A percentile compares a stretch with the other conserved stretches of the same genome.
Conservation (phyloP, 768 basidiomycete genomes). For the Kondoa malvinella region DNA sequence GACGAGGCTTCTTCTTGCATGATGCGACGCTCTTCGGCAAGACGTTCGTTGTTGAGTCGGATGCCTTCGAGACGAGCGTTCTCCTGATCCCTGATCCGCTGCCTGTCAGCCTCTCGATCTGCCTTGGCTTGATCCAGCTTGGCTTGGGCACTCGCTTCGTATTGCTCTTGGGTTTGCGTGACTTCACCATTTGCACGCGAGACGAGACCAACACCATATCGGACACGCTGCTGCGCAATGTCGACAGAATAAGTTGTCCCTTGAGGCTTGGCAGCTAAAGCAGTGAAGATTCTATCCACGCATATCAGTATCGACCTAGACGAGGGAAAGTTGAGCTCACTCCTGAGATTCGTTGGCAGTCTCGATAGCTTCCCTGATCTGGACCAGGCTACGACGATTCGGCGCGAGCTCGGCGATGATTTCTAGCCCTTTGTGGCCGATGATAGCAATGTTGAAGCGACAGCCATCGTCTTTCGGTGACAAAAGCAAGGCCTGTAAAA, state of each 20-base stretch:
- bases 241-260: conserved; percentile 68
- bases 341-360: conserved; percentile 74
- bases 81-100: conserved; percentile 44
- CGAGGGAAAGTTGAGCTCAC: conserved; percentile 36
- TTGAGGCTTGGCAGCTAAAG: conserved; percentile 52
- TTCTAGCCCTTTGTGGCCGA: conserved; percentile 89
- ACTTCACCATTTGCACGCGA: conserved; percentile 67
- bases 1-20: conserved; percentile 63
- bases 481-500: conserved; percentile 55
- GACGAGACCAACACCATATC: conserved; percentile 75
- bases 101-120: conserved; percentile 61
- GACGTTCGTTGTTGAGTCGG: conserved; percentile 51
- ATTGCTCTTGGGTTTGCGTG: conserved; percentile 22
- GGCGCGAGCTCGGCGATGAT: conserved; percentile 58
- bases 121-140: conserved; percentile 60
- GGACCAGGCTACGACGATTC: conserved; percentile 60
- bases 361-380: conserved; percentile 58
- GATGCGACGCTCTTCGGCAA: conserved; percentile 59
- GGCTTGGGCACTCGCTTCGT: conserved; percentile 26
- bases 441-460: conserved; percentile 92
- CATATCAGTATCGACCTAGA: background rate
- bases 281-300: background rate
- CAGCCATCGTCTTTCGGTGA: conserved; percentile 78
- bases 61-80: conserved; percentile 47
- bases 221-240: conserved; percentile 70